Base-by-base conservation (phyloP, 306 rosid species). In the Biancaea sappan region DNA sequence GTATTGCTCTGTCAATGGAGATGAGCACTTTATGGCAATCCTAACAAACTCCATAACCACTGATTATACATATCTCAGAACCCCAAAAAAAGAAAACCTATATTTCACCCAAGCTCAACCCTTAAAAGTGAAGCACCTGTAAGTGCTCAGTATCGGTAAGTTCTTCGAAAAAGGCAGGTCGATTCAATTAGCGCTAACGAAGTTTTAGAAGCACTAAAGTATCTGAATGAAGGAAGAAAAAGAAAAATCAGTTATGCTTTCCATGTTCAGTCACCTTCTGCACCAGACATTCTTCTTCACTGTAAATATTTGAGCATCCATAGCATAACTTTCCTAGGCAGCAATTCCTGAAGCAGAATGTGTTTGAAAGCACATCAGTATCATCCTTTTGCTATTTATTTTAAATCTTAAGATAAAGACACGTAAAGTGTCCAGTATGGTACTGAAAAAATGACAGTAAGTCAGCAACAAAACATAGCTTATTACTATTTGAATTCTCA, bases 301-400 rank as follows among this genome's bases (percentile, higher is more conserved):
- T 83, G 69, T 71, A 67, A 67, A 72, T 68, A 77, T 47, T 63
- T 81, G 50, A 58, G 24, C 67, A 76, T 65, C 72, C 77, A 21
- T 64, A 61, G 65, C 77, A 51, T 64, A 71, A 78, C 59, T 88
- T 88, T 78, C 93, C 90, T 88, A 88, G 15, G 93, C 88, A 79
- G 91, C 93, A 80, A 90, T 86, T 77, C 93, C 96, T 90, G 91
- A 77, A 83, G 44, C 71, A 86, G 78, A 74, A 75, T 43, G 54
- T 34, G 78, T 37, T 64, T 56, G 16, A 34, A 73, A 69, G 35
- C 67, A 46, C 57, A 70, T 56, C 56, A 84, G 66, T 56, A 75
- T 29, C 51, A 24, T 67, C 32, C 25, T 14, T 54, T 62, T 56
- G 2, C 6, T 54, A 35, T 46, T 61, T 28, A 21, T 2, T 73